Percentiles rank a stretch among this genome's conserved stretches.
Evolutionary conservation across 768 basidiomycete genomes (phyloP).

Genomic region (Collybiopsis confluens): DNA sequence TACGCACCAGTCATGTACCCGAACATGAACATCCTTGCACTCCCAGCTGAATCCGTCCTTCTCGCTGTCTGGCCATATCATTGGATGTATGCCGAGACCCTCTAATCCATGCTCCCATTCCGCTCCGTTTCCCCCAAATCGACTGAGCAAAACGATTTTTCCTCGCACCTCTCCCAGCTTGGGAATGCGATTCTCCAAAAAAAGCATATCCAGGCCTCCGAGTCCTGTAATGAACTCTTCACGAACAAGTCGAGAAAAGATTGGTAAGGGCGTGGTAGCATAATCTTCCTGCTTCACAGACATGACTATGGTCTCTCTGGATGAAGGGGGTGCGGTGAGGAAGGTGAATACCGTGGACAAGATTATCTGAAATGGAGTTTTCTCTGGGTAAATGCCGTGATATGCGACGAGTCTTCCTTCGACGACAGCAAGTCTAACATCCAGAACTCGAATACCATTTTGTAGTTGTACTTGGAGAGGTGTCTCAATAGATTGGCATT

Average conservation of each 20-base stretch:
- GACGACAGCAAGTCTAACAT: constrained; percentile 73
- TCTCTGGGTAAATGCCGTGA: constrained; percentile 73
- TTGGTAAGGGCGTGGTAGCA: constrained; percentile 32
- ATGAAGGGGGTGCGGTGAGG: constrained; percentile 52
- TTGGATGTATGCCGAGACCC: constrained; percentile 85
- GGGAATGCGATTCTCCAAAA: constrained; percentile 76
- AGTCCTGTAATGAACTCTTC: constrained; percentile 57
- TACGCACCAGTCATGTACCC: constrained; percentile 81
- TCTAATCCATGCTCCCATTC: constrained; percentile 68
- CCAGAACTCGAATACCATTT: constrained; percentile 77
- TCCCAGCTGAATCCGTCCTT: constrained; percentile 77
- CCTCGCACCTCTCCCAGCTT: constrained; percentile 81
- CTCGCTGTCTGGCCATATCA: constrained; percentile 77
- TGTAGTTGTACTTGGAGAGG: constrained; percentile 66
- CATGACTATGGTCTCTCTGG: constrained; percentile 75
- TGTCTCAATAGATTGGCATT: constrained; percentile 70
- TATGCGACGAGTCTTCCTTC: constrained; percentile 65
- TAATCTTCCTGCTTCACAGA: constrained; percentile 89
- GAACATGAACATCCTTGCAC: constrained; percentile 62
- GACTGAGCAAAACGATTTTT: constrained; percentile 78
- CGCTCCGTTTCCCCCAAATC: constrained; percentile 69
- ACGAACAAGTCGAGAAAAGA: constrained; percentile 64
- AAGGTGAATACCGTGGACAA: constrained; percentile 59
- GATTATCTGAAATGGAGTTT: constrained; percentile 62
- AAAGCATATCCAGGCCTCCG: constrained; percentile 68